Evolutionary conservation across 1,284 basidiomycete genomes (phyloP).

Genomic region (Moniliella sp.): DNA sequence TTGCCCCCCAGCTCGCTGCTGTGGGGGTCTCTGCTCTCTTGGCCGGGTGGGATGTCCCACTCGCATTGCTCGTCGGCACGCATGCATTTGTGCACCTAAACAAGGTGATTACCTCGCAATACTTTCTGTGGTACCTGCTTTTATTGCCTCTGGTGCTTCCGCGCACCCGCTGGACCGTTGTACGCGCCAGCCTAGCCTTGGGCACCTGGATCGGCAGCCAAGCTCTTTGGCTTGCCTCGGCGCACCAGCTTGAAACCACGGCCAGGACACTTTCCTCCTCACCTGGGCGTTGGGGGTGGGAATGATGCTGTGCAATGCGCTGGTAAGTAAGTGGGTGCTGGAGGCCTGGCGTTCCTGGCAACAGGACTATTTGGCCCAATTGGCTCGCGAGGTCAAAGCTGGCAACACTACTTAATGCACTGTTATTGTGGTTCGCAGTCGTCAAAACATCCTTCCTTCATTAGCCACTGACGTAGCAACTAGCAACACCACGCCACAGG

Average conservation of each 20-base stretch:
- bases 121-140: conserved; percentile 91
- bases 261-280: conserved; percentile 17
- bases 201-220: conserved; percentile 49
- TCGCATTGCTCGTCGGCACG: conserved; percentile 79
- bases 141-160: conserved; percentile 65
- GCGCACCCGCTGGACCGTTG: conserved; percentile 38
- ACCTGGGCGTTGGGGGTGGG: conserved; percentile 18
- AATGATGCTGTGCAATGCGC: conserved; percentile 13
- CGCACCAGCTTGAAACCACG: conserved; percentile 26
- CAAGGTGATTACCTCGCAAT: conserved; percentile 94
- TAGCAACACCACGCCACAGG: too few species aligned
- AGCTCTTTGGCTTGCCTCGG: conserved; percentile 22
- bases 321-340: too few species aligned
- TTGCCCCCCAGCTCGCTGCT: conserved; percentile 49
- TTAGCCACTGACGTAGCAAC: too few species aligned
- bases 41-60: conserved; percentile 44
- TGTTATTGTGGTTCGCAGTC: too few species aligned
- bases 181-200: conserved; percentile 38
- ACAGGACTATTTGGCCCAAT: too few species aligned
- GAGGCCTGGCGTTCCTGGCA: too few species aligned
- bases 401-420: too few species aligned
- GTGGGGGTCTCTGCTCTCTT: conserved; percentile 49
- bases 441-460: too few species aligned
- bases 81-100: conserved; percentile 77
- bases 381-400: too few species aligned